Evolutionary conservation across 805 yeast genomes (phyloP).

Genomic region (Candida ulmi): DNA sequence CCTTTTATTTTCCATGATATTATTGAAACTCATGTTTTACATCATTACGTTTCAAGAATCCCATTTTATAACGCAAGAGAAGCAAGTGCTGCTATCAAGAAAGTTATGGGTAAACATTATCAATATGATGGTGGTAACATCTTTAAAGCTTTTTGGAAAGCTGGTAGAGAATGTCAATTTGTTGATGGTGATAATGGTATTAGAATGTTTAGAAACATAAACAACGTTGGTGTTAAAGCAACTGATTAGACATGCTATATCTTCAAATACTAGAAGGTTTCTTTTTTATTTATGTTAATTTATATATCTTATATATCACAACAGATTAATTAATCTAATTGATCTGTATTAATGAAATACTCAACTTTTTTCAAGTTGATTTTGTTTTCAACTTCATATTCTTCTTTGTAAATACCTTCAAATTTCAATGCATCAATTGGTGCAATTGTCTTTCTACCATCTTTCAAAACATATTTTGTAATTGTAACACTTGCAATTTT

Average conservation of each 20-base stretch:
- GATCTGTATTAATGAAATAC: slow-evolving; percentile 30
- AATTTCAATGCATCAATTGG: slow-evolving; percentile 56
- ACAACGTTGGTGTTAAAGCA: slow-evolving; percentile 36
- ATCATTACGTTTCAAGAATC: slow-evolving; percentile 77
- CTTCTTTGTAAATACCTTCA: slow-evolving; percentile 52
- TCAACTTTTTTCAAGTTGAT: slow-evolving; percentile 36
- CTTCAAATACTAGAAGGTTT: not conserved
- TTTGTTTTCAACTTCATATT: slow-evolving; percentile 36
- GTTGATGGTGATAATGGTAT: slow-evolving; percentile 67
- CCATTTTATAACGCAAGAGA: slow-evolving; percentile 83
- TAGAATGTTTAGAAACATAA: slow-evolving; percentile 58
- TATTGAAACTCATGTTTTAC: slow-evolving; percentile 86
- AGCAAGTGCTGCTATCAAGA: slow-evolving; percentile 71
- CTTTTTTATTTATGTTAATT: not conserved
- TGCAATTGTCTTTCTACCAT: slow-evolving; percentile 65
- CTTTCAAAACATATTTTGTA: slow-evolving; percentile 78
- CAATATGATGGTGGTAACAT: slow-evolving; percentile 50
- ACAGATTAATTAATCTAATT: slow-evolving; percentile 3
- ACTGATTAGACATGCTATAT: not conserved
- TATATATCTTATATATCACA: too few relatives aligned
- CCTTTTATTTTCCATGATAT: slow-evolving; percentile 79
- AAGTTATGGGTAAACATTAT: slow-evolving; percentile 83
- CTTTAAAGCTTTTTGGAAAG: slow-evolving; percentile 54
- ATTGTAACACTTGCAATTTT: slow-evolving; percentile 50
- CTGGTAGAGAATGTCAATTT: slow-evolving; percentile 60